Evolutionary conservation across 140 eudicot species (phyloP).

Genomic region (Flaveria floridana): DNA sequence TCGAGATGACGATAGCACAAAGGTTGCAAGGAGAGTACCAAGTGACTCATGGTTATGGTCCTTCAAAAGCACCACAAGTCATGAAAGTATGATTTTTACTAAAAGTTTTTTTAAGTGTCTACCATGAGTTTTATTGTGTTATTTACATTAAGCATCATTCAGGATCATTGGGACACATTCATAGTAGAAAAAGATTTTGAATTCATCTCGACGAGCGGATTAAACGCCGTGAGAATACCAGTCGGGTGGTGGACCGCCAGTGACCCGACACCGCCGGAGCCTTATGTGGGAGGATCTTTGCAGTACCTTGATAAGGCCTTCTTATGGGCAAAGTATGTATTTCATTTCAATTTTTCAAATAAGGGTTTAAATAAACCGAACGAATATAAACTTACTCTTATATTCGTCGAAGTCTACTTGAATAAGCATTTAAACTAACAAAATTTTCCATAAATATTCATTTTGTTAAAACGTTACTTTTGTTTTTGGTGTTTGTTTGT

Average conservation of each 20-base stretch:
- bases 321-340: conserved; percentile 66
- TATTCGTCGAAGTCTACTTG: too few relatives aligned
- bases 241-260: conserved; percentile 92
- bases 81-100: conserved; percentile 47
- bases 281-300: conserved; percentile 77
- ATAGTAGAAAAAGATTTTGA: conserved; percentile 68
- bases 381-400: too few relatives aligned
- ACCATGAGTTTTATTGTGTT: not conserved
- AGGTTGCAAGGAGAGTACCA: conserved; percentile 62
- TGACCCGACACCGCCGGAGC: conserved; percentile 70
- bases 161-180: conserved; percentile 75
- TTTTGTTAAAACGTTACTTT: too few relatives aligned
- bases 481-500: too few relatives aligned
- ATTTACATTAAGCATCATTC: not conserved
- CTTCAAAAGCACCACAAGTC: conserved; percentile 51
- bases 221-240: conserved; percentile 73
- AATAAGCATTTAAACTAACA: too few relatives aligned
- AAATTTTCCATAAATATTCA: too few relatives aligned
- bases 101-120: too few relatives aligned
- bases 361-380: too few relatives aligned
- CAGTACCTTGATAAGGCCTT: conserved; percentile 74
- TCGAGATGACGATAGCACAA: conserved; percentile 27
- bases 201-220: conserved; percentile 54
- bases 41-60: conserved; percentile 66
- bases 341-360: not conserved